Percentiles rank a stretch among this genome's conserved stretches.
phyloP scores from a whole-genome alignment of 1,139 yeast species.

The Casaregolazyma lundiana region DNA sequence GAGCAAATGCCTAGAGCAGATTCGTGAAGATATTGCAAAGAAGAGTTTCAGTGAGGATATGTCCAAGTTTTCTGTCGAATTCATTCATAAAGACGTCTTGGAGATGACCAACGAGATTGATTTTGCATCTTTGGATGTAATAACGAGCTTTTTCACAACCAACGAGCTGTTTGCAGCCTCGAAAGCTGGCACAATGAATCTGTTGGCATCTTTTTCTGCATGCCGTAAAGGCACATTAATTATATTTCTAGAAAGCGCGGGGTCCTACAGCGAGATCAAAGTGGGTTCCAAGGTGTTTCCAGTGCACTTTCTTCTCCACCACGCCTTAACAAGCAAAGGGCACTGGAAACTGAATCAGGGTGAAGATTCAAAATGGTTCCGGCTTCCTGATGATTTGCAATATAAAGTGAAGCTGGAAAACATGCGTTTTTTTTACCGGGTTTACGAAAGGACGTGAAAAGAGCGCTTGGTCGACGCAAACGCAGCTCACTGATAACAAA shows the following conservation, averaged over 20 bases:
- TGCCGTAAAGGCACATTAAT: conserved; percentile 56
- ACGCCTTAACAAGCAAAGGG: conserved; percentile 53
- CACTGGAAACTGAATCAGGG: conserved; percentile 62
- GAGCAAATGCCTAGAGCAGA: conserved; percentile 47
- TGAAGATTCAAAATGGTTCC: conserved; percentile 79
- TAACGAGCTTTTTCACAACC: conserved; percentile 77
- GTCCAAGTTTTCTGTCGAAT: conserved; percentile 40
- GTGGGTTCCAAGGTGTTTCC: conserved; percentile 77
- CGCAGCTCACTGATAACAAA: neutral
- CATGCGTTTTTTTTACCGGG: conserved; percentile 78
- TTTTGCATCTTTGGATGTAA: conserved; percentile 36
- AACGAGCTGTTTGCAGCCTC: conserved; percentile 77
- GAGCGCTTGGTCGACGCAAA: neutral
- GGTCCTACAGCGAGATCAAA: conserved; percentile 76
- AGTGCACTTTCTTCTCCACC: conserved; percentile 73
- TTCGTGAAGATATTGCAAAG: conserved; percentile 39
- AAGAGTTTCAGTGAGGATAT: conserved; percentile 20
- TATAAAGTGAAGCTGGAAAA: conserved; percentile 76
- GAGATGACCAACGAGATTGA: conserved; percentile 24
- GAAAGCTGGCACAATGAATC: conserved; percentile 53
- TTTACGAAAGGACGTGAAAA: conserved; percentile 49
- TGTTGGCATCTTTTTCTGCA: conserved; percentile 47
- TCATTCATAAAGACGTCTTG: conserved; percentile 30
- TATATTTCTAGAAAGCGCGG: conserved; percentile 81
- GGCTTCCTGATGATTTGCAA: conserved; percentile 51